These are phyloP conservation scores for Oxyria digyna DNA, from an alignment of 148 eudicot species.

Conservation along the genomic window DNA sequence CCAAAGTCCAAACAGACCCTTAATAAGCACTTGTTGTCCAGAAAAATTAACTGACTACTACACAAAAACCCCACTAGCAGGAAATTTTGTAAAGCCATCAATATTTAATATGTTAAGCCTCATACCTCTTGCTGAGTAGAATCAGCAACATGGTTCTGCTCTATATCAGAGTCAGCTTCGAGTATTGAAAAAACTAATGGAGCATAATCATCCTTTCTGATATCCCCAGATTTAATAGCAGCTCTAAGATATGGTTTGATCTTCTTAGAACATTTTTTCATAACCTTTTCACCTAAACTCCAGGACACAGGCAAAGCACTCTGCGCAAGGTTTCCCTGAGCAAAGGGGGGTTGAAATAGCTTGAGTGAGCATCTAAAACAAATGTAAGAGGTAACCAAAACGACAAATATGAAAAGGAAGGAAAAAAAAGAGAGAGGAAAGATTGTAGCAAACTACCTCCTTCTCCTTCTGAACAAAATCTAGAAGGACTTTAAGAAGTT, in stretches of 20 bases:
- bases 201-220: slow-evolving; percentile 37
- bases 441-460: slow-evolving; percentile 28
- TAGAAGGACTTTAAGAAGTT: slow-evolving; percentile 50
- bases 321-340: slow-evolving; percentile 19
- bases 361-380: background rate
- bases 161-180: slow-evolving; percentile 16
- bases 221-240: slow-evolving; percentile 24
- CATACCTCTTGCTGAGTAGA: slow-evolving; percentile 21
- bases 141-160: slow-evolving; percentile 15
- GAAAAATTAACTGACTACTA: background rate
- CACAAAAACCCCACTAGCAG: background rate
- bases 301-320: slow-evolving; percentile 31
- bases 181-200: slow-evolving; percentile 47
- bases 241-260: slow-evolving; percentile 34
- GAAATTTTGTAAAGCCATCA: background rate
- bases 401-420: background rate
- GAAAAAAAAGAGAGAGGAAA: background rate
- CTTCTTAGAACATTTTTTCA: slow-evolving; percentile 30
- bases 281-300: slow-evolving; percentile 43
- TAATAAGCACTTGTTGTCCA: background rate
- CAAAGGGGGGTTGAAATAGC: background rate
- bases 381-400: background rate
- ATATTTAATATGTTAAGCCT: background rate
- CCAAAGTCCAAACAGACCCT: no score
- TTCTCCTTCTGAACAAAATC: slow-evolving; percentile 49